These are phyloP conservation scores for Chaetomidium leptoderma DNA, from an alignment of 495 filamentous ascomycete species.

Conservation along the genomic window DNA sequence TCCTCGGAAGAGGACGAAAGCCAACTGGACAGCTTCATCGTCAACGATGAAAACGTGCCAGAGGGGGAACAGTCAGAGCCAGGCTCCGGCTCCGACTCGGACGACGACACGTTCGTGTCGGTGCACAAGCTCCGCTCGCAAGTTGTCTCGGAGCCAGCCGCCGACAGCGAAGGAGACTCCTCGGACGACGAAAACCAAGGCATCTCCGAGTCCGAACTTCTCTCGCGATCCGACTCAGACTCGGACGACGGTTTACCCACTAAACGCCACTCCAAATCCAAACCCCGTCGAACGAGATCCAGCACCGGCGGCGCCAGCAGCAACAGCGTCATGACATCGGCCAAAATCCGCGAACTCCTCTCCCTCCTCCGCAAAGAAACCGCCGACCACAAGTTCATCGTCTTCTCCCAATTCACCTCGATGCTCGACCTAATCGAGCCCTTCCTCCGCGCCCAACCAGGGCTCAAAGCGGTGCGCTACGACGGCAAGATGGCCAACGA, in stretches of 20 bases:
- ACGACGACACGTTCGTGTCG: constrained; percentile 40
- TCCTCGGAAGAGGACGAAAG: constrained; percentile 41
- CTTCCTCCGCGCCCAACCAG: constrained; percentile 63
- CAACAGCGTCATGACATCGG: constrained; percentile 60
- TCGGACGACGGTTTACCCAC: constrained; percentile 15
- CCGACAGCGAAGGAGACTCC: constrained; percentile 26
- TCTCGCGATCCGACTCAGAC: constrained; percentile 46
- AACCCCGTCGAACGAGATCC: constrained; percentile 5
- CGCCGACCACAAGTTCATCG: constrained; percentile 82
- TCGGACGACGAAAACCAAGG: constrained; percentile 19
- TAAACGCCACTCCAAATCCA: constrained; percentile 9
- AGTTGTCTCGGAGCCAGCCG: constrained; percentile 20
- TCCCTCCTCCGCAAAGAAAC: constrained; percentile 75
- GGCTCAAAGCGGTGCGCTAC: constrained; percentile 78
- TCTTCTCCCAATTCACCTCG: constrained; percentile 93
- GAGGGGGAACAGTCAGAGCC: constrained; percentile 39
- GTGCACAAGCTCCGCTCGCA: constrained; percentile 38
- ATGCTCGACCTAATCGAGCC: constrained; percentile 97
- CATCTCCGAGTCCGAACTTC: constrained; percentile 36
- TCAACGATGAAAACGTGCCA: constrained; percentile 35
- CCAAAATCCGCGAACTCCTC: constrained; percentile 85
- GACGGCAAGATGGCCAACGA: constrained; percentile 96
- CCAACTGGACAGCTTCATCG: constrained; percentile 44
- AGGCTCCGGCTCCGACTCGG: constrained; percentile 33
- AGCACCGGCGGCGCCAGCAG: constrained; percentile 28